Base-by-base conservation (phyloP, 2,329 filamentous ascomycete species). In the Fusarium sambucinum region DNA sequence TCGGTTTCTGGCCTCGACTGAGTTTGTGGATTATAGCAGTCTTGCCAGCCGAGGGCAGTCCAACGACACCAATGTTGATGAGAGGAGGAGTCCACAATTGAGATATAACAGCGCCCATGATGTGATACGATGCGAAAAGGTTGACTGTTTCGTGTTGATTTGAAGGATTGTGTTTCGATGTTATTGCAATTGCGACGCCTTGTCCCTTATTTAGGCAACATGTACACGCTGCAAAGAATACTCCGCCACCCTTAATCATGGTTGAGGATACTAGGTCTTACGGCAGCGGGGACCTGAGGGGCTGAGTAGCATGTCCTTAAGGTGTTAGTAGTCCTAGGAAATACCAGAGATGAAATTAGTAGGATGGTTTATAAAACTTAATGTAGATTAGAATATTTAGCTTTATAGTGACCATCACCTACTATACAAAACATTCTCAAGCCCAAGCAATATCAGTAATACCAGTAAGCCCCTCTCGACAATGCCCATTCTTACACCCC, bases 401-500 rank as follows among this genome's bases (percentile, higher is more conserved):
- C n/a, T 25, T 25, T 25, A 25, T 25, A 25, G 4, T 19, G 16
- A 25, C 16, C 14, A 9, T 23, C 1, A 11, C 13, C 3, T 9
- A 12, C 41, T 16, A 19, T 14, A 4, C 0, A 27, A 4, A 14
- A 45, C 6, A 6, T 14, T n/a, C 25, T 45, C 42, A 45, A 6
- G 11, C 7, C 41, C 17, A 45, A 9, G 12, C 17, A 13, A 9
- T 5, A 8, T 9, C 41, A 12, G 13, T 2, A 5, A 27, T 27
- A 27, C 8, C 27, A 27, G 27, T 6, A 4, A 16, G 8, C 13
- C n/a, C 14, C 27, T 32, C n/a, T 32, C 4, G 5, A 10, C 78
- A 81, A 51, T 73, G 71, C 0, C 76, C 77, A 30, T 56, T 57
- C 57, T 73, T 80, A 50, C 79, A 81, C 1, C 79, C 80, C 59